Conservation (phyloP, 495 filamentous ascomycete genomes). For the Neurospora sp. region DNA sequence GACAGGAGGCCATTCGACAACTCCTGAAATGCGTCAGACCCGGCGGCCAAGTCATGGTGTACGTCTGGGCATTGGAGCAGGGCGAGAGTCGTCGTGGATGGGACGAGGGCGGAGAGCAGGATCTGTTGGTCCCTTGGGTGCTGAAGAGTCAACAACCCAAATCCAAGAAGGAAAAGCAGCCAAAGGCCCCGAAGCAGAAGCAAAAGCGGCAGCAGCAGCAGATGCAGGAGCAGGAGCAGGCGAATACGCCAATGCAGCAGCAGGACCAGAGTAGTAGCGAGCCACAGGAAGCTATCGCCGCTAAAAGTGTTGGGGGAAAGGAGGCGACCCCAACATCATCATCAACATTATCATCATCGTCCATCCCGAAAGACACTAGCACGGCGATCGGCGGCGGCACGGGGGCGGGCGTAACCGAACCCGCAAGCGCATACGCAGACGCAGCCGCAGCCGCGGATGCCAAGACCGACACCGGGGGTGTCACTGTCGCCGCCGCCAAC, state of each 20-base stretch:
- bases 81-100: conserved; percentile 80
- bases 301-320: conserved; percentile 14
- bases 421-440: not conserved
- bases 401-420: not conserved
- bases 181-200: conserved; percentile 3
- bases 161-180: conserved; percentile 10
- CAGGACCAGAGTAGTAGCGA: conserved; percentile 1
- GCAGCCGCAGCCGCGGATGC: not conserved
- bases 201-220: conserved; percentile 2
- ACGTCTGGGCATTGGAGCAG: conserved; percentile 97
- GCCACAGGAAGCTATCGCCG: conserved; percentile 4
- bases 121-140: conserved; percentile 96
- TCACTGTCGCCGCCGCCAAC: not conserved
- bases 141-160: conserved; percentile 33
- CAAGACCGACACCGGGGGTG: not conserved
- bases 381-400: not conserved
- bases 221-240: conserved; percentile 1
- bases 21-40: conserved; percentile 55
- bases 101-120: conserved; percentile 78
- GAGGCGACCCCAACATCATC: conserved; percentile 1
- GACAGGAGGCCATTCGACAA: conserved; percentile 60
- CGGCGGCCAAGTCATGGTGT: conserved; percentile 64
- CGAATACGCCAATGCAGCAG: not conserved
- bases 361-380: not conserved
- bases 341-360: not conserved